Base-by-base conservation (phyloP, 129 eudicot species). In the Dittrichia graveolens region DNA sequence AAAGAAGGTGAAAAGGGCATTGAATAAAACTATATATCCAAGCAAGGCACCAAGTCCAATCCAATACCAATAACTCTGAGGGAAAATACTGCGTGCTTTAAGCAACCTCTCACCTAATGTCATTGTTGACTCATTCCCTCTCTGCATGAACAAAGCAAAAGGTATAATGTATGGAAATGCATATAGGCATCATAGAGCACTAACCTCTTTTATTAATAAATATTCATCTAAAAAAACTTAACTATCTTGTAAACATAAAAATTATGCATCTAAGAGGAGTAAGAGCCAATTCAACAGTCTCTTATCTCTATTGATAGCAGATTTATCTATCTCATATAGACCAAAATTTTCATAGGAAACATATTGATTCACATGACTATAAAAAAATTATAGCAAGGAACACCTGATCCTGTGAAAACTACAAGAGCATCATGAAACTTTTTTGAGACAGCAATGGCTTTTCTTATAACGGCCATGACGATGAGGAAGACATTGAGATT, bases 61-160 rank as follows among this genome's bases (percentile, higher is more conserved):
- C 96, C 96, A 94, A 66, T 94, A 94, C 99, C 99, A 94, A 76
- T 90, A 90, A 62, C 84, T 81, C 63, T 94, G 88, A 3, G 93
- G 85, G 70, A 88, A 94, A 75, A 94, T 75, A 78, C 94, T 88
- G 60, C 97, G 92, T 46, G 92, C 56, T 78, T 83, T 90, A 58
- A 94, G 83, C 81, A 94, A 59, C 68, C 76, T 87, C 57, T 82
- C 86, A 19, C 99, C 99, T 75, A 94, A 65, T 46, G 87, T 76
- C 83, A 79, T 77, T 55, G 56, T 82, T 60, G 91, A 75, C 64
- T 79, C 75, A 59, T 75, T 71, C 54, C 72, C 86, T 77, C 75
- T 83, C 97, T 91, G 90, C 85, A 85, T 62, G 64, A 67, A 60
- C 66, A 65, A 40, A 72, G 7, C 56, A 16, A 38, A 47, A 59